Evolutionary conservation across 1,284 basidiomycete species (phyloP).

Genomic region (Neotropicomus parvogracilis): DNA sequence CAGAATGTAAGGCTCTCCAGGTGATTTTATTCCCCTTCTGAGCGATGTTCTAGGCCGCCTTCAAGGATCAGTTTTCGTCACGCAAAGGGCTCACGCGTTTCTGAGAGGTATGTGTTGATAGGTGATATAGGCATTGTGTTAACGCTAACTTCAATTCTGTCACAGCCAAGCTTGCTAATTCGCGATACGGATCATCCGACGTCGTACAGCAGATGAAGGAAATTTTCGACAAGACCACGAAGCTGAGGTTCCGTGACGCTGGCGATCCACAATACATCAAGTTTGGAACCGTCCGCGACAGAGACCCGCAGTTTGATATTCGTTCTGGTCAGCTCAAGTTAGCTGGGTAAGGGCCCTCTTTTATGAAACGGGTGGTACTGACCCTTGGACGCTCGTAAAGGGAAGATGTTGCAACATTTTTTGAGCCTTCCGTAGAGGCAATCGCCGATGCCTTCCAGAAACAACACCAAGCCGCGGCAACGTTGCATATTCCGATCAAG

Average conservation of each 20-base stretch:
- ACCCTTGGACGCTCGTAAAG: neutral
- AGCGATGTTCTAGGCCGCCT: no score
- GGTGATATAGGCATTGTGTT: constrained; percentile 10
- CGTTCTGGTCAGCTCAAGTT: constrained; percentile 44
- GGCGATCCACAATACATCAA: constrained; percentile 42
- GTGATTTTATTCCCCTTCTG: no score
- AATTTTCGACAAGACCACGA: constrained; percentile 48
- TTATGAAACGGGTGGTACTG: neutral
- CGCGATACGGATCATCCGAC: constrained; percentile 29
- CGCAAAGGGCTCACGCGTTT: constrained; percentile 35
- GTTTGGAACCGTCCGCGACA: constrained; percentile 45
- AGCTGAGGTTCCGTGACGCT: constrained; percentile 41
- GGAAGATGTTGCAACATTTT: neutral
- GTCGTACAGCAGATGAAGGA: constrained; percentile 40
- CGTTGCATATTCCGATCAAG: constrained; percentile 5
- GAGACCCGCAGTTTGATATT: constrained; percentile 42
- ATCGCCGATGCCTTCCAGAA: neutral
- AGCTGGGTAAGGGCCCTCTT: constrained; percentile 33
- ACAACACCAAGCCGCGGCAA: neutral
- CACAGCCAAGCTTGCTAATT: constrained; percentile 29
- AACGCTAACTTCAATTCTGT: constrained; percentile 16
- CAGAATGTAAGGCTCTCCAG: no score
- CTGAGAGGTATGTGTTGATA: constrained; percentile 30
- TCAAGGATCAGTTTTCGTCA: constrained; percentile 40
- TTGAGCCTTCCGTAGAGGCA: neutral